These are phyloP conservation scores for Ziziphus jujuba DNA, from an alignment of 306 rosid genomes.

Conservation along the genomic window DNA sequence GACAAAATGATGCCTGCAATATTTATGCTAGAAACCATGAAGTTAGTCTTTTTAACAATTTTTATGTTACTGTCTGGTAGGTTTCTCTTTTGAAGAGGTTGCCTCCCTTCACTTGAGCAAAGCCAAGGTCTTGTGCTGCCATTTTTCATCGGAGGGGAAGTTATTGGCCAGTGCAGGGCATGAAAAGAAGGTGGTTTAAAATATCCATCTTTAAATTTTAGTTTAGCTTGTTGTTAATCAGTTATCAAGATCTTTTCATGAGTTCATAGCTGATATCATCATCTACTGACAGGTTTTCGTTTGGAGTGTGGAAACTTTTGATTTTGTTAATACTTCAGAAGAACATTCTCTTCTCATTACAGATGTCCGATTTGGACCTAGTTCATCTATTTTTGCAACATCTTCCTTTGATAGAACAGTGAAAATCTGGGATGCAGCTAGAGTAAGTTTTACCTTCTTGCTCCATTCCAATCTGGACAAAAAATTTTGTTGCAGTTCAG, in stretches of 20 bases:
- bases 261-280: conserved; percentile 15
- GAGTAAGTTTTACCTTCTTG: conserved; percentile 37
- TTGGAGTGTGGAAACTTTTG: conserved; percentile 56
- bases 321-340: conserved; percentile 35
- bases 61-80: conserved; percentile 30
- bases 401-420: conserved; percentile 65
- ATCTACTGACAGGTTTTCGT: conserved; percentile 49
- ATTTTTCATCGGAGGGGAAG: conserved; percentile 65
- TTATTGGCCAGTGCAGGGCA: conserved; percentile 58
- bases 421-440: conserved; percentile 60
- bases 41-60: no score
- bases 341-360: conserved; percentile 53
- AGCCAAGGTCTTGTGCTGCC: conserved; percentile 51
- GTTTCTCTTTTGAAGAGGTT: conserved; percentile 47
- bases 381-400: conserved; percentile 59
- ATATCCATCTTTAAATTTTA: conserved; percentile 17
- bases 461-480: conserved; percentile 12
- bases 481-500: no score
- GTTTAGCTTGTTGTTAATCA: conserved; percentile 18
- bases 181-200: conserved; percentile 52
- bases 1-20: neutral
- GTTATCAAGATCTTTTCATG: conserved; percentile 17
- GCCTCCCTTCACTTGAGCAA: conserved; percentile 46
- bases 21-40: neutral
- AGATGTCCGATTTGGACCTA: conserved; percentile 59